Percentiles rank a stretch among this genome's conserved stretches.
Conservation (phyloP, 257 asterid genomes). For the Paulownia fortunei region DNA sequence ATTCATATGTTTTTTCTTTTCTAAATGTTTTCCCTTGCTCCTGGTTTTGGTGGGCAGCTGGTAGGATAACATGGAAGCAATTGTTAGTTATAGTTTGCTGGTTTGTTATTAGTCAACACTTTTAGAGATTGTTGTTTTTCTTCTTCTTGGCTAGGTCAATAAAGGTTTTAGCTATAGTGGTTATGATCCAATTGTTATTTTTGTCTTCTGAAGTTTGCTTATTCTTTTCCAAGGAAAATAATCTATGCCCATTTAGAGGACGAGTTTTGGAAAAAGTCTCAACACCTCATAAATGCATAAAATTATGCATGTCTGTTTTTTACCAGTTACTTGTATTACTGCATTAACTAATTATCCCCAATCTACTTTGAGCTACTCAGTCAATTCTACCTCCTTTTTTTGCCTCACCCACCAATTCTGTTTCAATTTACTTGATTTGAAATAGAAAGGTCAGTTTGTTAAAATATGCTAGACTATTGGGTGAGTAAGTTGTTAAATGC, state of each 20-base stretch:
- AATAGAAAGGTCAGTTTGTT: neutral
- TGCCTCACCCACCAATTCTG: neutral
- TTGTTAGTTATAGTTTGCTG: neutral
- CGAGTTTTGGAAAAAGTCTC: neutral
- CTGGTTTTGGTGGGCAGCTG: neutral
- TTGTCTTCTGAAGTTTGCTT: neutral
- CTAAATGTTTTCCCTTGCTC: neutral
- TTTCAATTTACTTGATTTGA: neutral
- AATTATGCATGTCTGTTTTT: neutral
- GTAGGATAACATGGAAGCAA: neutral
- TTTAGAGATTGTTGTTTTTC: neutral
- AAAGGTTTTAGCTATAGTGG: neutral
- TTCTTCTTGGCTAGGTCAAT: neutral
- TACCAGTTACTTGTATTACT: neutral
- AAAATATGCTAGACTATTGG: neutral
- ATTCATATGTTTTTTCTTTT: neutral
- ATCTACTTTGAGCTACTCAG: neutral
- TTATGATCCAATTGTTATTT: neutral
- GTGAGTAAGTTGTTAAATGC: neutral
- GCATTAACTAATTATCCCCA: neutral
- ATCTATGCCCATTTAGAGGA: neutral
- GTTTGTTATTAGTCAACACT: neutral
- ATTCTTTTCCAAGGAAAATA: neutral
- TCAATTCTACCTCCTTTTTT: neutral
- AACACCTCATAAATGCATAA: neutral